A percentile compares a stretch with the other conserved stretches of the same genome.
Conservation (phyloP, 139 green algal genomes). For the Diplosphaera chodatii region DNA sequence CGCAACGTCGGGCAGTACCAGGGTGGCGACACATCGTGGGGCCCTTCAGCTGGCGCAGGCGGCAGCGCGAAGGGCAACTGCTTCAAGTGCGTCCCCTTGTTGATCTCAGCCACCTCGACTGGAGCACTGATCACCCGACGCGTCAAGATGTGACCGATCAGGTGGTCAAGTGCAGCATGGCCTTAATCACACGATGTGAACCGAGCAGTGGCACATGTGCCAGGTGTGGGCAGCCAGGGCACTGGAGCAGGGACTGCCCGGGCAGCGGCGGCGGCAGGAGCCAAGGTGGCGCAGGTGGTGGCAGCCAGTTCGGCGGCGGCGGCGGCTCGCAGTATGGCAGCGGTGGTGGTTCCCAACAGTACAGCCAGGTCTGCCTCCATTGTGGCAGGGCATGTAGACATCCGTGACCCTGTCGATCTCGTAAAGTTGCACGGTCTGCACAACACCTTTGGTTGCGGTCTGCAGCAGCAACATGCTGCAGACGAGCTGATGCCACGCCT, state of each 20-base stretch:
- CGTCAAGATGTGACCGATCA: too few species aligned
- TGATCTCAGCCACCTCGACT: too few species aligned
- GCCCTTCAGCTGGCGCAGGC: neutral
- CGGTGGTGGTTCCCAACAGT: neutral
- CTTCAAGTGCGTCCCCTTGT: neutral
- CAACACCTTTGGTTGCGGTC: too few species aligned
- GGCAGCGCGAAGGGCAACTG: neutral
- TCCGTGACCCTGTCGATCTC: too few species aligned
- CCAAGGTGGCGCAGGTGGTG: neutral
- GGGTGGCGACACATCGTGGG: neutral
- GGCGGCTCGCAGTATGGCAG: neutral
- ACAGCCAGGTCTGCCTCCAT: neutral
- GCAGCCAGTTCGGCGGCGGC: slow-evolving; percentile 5
- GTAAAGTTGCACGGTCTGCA: too few species aligned
- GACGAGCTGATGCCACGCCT: too few species aligned
- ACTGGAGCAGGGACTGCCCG: slow-evolving; percentile 31
- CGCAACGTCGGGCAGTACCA: neutral
- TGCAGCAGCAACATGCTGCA: too few species aligned
- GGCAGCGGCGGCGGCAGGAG: neutral
- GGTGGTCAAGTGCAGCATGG: too few species aligned
- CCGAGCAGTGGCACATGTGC: neutral
- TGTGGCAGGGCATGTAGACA: too few species aligned
- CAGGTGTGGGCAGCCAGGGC: slow-evolving; percentile 20
- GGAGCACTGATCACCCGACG: too few species aligned
- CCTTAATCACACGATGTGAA: neutral